Percentiles rank a stretch among this genome's conserved stretches.
phyloP scores from a whole-genome alignment of 345 rosid species.

The Acer saccharum region DNA sequence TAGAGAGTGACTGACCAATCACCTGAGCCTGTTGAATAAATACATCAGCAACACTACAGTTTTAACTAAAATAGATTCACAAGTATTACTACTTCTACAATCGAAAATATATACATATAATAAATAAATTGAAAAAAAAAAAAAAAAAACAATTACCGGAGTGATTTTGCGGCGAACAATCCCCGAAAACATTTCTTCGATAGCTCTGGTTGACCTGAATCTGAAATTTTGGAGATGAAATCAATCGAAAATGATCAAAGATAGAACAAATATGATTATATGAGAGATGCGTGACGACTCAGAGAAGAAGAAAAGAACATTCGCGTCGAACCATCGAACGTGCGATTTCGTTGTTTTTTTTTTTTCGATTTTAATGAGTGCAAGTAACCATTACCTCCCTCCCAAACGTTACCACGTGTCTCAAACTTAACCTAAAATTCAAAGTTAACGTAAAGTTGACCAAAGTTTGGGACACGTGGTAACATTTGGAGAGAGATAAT shows the following conservation, averaged over 20 bases:
- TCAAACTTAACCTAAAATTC: too few species aligned
- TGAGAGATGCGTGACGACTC: background rate
- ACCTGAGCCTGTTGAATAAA: conserved; percentile 12
- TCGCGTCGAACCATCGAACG: conserved; percentile 16
- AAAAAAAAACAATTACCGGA: conserved; percentile 6
- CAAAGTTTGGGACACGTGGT: too few species aligned
- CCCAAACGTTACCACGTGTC: too few species aligned
- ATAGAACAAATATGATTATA: too few species aligned
- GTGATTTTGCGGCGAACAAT: conserved; percentile 27
- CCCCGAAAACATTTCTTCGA: conserved; percentile 28
- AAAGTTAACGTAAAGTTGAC: too few species aligned
- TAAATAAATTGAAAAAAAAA: background rate
- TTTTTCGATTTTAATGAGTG: too few species aligned
- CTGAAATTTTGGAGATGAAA: background rate
- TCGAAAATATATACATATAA: background rate
- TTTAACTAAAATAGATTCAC: background rate
- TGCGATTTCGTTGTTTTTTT: background rate
- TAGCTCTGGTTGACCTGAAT: background rate
- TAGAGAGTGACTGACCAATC: conserved; percentile 23
- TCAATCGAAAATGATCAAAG: background rate
- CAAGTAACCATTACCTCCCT: too few species aligned
- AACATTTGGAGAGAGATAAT: too few species aligned
- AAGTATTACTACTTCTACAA: background rate
- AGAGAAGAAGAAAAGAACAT: conserved; percentile 13
- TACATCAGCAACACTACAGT: background rate